Evolutionary conservation across 75 land plant genomes (phyloP).

Genomic region (Pseudotsuga menziesii): DNA sequence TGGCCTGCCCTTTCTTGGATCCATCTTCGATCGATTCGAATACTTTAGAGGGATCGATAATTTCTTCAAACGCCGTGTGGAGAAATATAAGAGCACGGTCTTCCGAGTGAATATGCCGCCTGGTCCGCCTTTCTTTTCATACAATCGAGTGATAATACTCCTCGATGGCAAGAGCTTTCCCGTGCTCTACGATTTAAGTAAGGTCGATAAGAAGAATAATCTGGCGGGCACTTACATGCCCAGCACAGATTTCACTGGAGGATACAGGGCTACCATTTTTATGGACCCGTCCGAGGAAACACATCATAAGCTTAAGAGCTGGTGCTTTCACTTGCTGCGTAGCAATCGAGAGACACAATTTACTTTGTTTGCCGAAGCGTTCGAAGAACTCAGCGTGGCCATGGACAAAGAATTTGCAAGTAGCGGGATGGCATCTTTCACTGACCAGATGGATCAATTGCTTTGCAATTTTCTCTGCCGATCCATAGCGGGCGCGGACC

Average conservation of each 20-base stretch:
- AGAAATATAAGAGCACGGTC: slow-evolving; percentile 69
- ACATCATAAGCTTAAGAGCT: slow-evolving; percentile 15
- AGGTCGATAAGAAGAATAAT: slow-evolving; percentile 67
- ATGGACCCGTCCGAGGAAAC: slow-evolving; percentile 17
- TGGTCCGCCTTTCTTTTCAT: slow-evolving; percentile 50
- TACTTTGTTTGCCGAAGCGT: background rate
- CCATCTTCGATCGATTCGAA: slow-evolving; percentile 22
- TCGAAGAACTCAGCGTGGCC: background rate
- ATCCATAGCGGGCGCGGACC: slow-evolving; percentile 34
- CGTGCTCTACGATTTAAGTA: slow-evolving; percentile 59
- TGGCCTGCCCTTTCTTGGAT: slow-evolving; percentile 29
- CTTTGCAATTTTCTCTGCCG: slow-evolving; percentile 54
- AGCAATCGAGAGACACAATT: background rate
- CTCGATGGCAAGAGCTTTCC: slow-evolving; percentile 88
- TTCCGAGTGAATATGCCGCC: slow-evolving; percentile 81
- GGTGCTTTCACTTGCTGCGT: background rate
- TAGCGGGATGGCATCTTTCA: slow-evolving; percentile 33
- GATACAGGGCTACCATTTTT: slow-evolving; percentile 30
- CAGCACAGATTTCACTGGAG: slow-evolving; percentile 56
- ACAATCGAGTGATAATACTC: slow-evolving; percentile 55
- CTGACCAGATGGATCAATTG: slow-evolving; percentile 32
- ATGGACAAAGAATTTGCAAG: slow-evolving; percentile 1
- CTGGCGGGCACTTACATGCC: slow-evolving; percentile 79
- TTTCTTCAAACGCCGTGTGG: slow-evolving; percentile 50
- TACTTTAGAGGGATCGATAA: slow-evolving; percentile 21